Evolutionary conservation across 2,329 filamentous ascomycete species (phyloP).

Genomic region (Hortaea werneckii): DNA sequence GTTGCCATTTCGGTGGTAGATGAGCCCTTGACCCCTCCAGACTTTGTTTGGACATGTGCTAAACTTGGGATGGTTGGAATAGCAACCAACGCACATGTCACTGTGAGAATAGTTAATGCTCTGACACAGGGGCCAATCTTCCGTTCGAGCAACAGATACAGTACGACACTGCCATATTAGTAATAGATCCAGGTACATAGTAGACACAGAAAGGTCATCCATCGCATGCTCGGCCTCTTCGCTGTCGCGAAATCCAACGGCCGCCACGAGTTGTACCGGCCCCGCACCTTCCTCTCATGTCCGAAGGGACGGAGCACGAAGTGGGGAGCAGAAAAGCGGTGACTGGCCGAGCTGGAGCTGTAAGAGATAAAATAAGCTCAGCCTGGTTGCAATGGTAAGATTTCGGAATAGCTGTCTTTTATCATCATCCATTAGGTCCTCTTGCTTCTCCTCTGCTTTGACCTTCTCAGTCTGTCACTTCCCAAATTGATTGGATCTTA

Average conservation of each 20-base stretch:
- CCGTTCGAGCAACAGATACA: no score
- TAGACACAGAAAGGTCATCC: no score
- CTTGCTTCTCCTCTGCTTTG: neutral
- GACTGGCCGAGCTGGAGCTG: neutral
- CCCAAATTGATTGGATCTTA: neutral
- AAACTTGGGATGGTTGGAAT: no score
- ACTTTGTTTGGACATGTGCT: no score
- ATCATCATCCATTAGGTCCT: neutral
- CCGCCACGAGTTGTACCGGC: neutral
- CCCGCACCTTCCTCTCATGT: neutral
- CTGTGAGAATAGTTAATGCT: no score
- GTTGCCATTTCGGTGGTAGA: no score
- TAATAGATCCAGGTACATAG: no score
- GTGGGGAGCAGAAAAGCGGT: constrained; percentile 9
- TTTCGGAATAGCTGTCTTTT: neutral
- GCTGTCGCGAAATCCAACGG: neutral
- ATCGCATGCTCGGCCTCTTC: neutral
- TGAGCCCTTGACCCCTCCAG: no score
- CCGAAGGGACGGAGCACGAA: constrained; percentile 1
- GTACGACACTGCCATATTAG: no score
- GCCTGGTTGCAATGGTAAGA: neutral
- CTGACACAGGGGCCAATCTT: no score
- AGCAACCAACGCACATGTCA: no score
- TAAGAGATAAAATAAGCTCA: neutral
- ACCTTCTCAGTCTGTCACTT: no score